phyloP scores from a whole-genome alignment of 176 grass and related monocot genomes.

The Ananas comosus region DNA sequence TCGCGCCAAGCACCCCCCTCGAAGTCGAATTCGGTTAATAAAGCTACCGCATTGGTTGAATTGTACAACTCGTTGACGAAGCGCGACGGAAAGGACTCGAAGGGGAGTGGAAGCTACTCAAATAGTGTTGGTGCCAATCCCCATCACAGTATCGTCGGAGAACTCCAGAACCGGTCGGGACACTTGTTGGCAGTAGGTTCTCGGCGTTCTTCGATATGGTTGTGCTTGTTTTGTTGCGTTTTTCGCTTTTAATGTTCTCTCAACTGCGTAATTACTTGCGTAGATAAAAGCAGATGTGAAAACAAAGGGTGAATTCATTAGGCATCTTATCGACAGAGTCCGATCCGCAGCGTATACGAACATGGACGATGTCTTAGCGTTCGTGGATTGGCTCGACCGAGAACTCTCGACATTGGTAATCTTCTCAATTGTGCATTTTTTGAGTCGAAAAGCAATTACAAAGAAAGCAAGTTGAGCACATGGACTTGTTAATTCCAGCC shows the following conservation, averaged over 20 bases:
- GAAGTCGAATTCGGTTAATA: conserved; percentile 37
- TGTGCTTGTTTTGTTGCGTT: not conserved
- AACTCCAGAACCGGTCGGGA: conserved; percentile 81
- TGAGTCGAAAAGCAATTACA: not conserved
- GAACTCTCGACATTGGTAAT: conserved; percentile 47
- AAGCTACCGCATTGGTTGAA: conserved; percentile 58
- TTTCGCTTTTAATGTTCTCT: not conserved
- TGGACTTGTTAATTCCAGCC: not conserved
- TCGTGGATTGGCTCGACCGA: conserved; percentile 43
- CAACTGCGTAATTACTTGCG: not conserved
- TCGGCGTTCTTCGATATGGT: not conserved
- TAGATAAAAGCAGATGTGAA: conserved; percentile 74
- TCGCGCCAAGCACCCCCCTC: conserved; percentile 12
- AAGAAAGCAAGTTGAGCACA: not conserved
- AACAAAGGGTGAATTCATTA: conserved; percentile 76
- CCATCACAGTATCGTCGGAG: conserved; percentile 53
- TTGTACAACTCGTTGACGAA: conserved; percentile 71
- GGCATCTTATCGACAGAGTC: conserved; percentile 59
- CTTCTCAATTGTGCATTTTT: not conserved
- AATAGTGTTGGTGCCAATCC: conserved; percentile 22
- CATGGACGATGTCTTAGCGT: conserved; percentile 39
- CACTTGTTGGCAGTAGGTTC: conserved; percentile 63
- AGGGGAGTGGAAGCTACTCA: conserved; percentile 19
- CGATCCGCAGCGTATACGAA: conserved; percentile 39
- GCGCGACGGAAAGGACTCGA: conserved; percentile 32